Conservation (phyloP, 2,329 filamentous ascomycete genomes). For the Geosmithia putterillii region DNA sequence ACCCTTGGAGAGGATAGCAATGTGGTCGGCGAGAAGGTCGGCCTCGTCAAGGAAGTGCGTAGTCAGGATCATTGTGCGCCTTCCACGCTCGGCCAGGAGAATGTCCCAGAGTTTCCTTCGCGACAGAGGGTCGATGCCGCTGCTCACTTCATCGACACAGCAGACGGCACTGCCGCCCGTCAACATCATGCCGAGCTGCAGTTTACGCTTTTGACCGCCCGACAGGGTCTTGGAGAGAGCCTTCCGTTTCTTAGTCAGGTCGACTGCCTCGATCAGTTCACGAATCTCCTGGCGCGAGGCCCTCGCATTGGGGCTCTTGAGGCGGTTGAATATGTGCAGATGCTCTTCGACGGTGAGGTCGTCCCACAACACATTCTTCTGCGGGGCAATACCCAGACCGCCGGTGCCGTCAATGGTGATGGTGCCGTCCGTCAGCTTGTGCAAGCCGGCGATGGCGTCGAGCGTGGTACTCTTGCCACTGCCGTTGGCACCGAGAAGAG, state of each 20-base stretch:
- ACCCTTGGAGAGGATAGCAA: slow-evolving; percentile 78
- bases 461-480: slow-evolving; percentile 85
- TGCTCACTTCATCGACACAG: slow-evolving; percentile 84
- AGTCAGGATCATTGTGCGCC: slow-evolving; percentile 73
- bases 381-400: slow-evolving; percentile 76
- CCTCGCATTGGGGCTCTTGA: slow-evolving; percentile 52
- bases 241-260: slow-evolving; percentile 61
- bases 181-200: slow-evolving; percentile 91
- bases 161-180: slow-evolving; percentile 81
- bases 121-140: slow-evolving; percentile 76
- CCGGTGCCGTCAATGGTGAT: slow-evolving; percentile 70
- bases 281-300: slow-evolving; percentile 47
- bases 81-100: slow-evolving; percentile 69
- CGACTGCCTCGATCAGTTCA: slow-evolving; percentile 56
- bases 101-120: slow-evolving; percentile 92
- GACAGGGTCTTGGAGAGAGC: slow-evolving; percentile 68
- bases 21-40: slow-evolving; percentile 78
- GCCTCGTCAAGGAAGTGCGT: slow-evolving; percentile 94
- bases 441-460: slow-evolving; percentile 75
- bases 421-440: slow-evolving; percentile 60
- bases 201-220: slow-evolving; percentile 83
- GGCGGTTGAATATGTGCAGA: slow-evolving; percentile 66
- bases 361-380: slow-evolving; percentile 92
- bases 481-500: slow-evolving; percentile 79
- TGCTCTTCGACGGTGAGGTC: slow-evolving; percentile 79